Percentiles rank a stretch among this genome's conserved stretches.
These are phyloP conservation scores for Chaetomium cochliodes DNA, from an alignment of 495 filamentous ascomycete species.

Conservation along the genomic window DNA sequence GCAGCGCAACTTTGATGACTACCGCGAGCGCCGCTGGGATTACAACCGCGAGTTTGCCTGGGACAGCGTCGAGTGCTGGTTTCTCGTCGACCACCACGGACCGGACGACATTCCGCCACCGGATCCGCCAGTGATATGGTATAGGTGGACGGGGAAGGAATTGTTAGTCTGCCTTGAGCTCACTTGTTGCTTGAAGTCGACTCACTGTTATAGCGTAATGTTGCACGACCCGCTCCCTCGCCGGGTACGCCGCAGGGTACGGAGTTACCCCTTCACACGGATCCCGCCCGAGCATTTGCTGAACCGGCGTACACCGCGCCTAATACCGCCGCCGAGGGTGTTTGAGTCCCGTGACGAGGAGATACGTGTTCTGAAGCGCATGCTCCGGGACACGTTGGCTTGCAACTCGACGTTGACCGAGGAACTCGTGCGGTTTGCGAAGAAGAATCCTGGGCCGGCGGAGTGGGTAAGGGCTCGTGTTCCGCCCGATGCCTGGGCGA, in stretches of 20 bases:
- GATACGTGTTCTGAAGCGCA: neutral
- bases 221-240: slow-evolving; percentile 6
- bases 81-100: slow-evolving; percentile 12
- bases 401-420: slow-evolving; percentile 4
- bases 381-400: slow-evolving; percentile 3
- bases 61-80: slow-evolving; percentile 15
- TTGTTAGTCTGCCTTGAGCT: slow-evolving; percentile 9
- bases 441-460: neutral
- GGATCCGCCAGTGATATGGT: slow-evolving; percentile 8
- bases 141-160: slow-evolving; percentile 9
- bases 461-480: slow-evolving; percentile 7
- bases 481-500: slow-evolving; percentile 9
- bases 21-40: slow-evolving; percentile 7
- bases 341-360: slow-evolving; percentile 9
- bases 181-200: slow-evolving; percentile 2
- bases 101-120: slow-evolving; percentile 9
- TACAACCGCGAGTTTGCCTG: slow-evolving; percentile 10
- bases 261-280: slow-evolving; percentile 9
- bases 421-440: slow-evolving; percentile 6
- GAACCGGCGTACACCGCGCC: neutral
- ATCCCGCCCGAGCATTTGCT: neutral
- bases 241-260: slow-evolving; percentile 7
- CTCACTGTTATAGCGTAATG: slow-evolving; percentile 6
- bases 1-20: slow-evolving; percentile 6
- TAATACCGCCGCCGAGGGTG: neutral